Conservation (phyloP, 805 yeast genomes). For the Teunomyces lycoperdinae region DNA sequence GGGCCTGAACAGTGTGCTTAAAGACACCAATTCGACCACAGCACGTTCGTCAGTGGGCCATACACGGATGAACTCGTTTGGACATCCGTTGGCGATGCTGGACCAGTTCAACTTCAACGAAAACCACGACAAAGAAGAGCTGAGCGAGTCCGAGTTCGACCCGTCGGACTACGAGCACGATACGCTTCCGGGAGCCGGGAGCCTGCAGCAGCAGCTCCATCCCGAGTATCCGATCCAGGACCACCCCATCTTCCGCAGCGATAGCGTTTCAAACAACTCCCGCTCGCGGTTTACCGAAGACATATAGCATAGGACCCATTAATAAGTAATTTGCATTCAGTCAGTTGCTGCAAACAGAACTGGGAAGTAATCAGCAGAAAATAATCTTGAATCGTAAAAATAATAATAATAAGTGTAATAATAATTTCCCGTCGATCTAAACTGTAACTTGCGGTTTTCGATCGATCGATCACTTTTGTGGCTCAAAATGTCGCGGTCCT, state of each 20-base stretch:
- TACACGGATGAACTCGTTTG: constrained; percentile 26
- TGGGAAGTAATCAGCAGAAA: no score
- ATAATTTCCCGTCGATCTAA: no score
- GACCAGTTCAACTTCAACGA: constrained; percentile 22
- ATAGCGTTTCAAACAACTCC: constrained; percentile 20
- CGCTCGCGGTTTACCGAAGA: constrained; percentile 22
- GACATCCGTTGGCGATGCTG: constrained; percentile 19
- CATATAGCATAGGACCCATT: constrained; percentile 7
- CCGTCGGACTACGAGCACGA: constrained; percentile 19
- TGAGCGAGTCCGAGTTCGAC: constrained; percentile 14
- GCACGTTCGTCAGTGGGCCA: constrained; percentile 15
- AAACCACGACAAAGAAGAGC: constrained; percentile 8
- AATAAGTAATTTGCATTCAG: constrained; percentile 1
- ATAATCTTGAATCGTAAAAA: no score
- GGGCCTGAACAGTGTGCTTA: constrained; percentile 6
- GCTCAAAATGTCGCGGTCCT: neutral
- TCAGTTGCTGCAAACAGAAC: no score
- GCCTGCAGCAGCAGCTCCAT: neutral
- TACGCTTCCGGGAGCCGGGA: constrained; percentile 3
- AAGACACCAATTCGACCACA: constrained; percentile 8
- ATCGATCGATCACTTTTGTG: no score
- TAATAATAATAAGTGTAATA: no score
- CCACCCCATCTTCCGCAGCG: constrained; percentile 6
- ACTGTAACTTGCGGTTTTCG: no score
- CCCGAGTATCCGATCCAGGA: constrained; percentile 1